These are phyloP conservation scores for Waltergamsia citrina DNA, from an alignment of 2,329 filamentous ascomycete species.

Conservation along the genomic window DNA sequence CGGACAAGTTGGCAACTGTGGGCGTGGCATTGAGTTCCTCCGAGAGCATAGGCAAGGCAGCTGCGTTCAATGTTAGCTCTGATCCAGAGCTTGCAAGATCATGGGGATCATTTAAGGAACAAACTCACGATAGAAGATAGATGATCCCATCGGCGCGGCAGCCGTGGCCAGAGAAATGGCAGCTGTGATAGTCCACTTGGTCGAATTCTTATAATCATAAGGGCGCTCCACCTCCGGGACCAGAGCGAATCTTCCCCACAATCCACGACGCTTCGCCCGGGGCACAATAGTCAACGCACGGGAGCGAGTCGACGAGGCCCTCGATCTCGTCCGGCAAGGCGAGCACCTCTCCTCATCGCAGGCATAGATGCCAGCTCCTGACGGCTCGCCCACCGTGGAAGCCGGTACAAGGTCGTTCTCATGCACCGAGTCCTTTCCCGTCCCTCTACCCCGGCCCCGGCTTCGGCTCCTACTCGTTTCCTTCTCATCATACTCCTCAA, in stretches of 20 bases:
- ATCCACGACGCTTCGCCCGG: slow-evolving; percentile 50
- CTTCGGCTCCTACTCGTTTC: too few species aligned
- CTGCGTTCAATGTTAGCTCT: slow-evolving; percentile 29
- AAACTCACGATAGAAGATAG: slow-evolving; percentile 66
- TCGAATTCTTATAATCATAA: slow-evolving; percentile 59
- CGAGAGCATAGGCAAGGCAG: slow-evolving; percentile 57
- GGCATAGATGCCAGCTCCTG: slow-evolving; percentile 4
- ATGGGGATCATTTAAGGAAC: too few species aligned
- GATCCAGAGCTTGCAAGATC: too few species aligned
- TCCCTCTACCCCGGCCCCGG: not conserved
- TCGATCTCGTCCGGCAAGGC: slow-evolving; percentile 4
- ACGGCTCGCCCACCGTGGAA: slow-evolving; percentile 6
- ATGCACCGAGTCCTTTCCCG: not conserved
- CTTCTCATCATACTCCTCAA: too few species aligned
- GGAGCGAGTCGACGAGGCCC: slow-evolving; percentile 4
- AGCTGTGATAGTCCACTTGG: slow-evolving; percentile 78
- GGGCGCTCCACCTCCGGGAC: slow-evolving; percentile 73
- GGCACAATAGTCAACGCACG: slow-evolving; percentile 25
- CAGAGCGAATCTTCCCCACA: slow-evolving; percentile 61
- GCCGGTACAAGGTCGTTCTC: slow-evolving; percentile 4
- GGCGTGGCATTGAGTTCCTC: slow-evolving; percentile 50
- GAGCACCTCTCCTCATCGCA: slow-evolving; percentile 4
- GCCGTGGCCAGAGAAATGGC: slow-evolving; percentile 69
- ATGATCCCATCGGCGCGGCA: slow-evolving; percentile 73
- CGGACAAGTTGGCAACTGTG: slow-evolving; percentile 64